A percentile compares a stretch with the other conserved stretches of the same genome.
Conservation (phyloP, 768 basidiomycete species). For the Termitomyces sp. region DNA sequence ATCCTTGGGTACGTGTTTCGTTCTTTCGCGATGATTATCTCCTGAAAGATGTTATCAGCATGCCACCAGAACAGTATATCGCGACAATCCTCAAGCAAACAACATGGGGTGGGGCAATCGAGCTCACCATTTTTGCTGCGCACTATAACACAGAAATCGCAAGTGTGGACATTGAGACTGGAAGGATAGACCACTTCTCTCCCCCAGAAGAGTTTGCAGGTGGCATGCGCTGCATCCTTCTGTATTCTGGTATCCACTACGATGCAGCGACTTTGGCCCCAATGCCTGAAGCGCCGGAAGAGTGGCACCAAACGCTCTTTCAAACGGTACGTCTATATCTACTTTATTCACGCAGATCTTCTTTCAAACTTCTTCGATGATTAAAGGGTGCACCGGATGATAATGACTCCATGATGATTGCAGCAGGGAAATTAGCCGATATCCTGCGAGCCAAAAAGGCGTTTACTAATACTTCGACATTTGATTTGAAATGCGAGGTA, state of each 20-base stretch:
- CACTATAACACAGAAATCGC: conserved; percentile 85
- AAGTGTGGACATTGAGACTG: conserved; percentile 88
- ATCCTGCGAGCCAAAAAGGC: conserved; percentile 72
- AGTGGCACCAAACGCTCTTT: conserved; percentile 89
- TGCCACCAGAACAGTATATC: conserved; percentile 68
- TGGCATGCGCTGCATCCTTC: conserved; percentile 57
- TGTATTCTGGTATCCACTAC: conserved; percentile 97
- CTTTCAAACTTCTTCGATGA: not conserved
- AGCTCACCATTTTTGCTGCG: conserved; percentile 77
- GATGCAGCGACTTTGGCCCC: conserved; percentile 87
- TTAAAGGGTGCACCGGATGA: conserved; percentile 25
- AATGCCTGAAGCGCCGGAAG: conserved; percentile 62
- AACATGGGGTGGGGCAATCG: conserved; percentile 96
- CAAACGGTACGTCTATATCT: conserved; percentile 40
- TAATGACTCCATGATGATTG: conserved; percentile 51
- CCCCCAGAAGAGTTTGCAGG: conserved; percentile 36
- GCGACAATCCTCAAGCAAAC: conserved; percentile 70
- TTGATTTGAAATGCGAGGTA: conserved; percentile 86
- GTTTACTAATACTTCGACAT: conserved; percentile 88
- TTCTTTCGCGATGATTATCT: not conserved
- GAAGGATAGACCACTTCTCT: conserved; percentile 79
- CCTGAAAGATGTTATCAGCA: conserved; percentile 19
- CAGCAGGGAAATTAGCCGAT: conserved; percentile 66
- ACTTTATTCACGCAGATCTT: not conserved
- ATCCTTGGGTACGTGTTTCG: conserved; percentile 67